Percentiles rank a stretch among this genome's conserved stretches.
Evolutionary conservation across 78 protist species (phyloP).

Genomic region (Dictyostelium brefeldianum): DNA sequence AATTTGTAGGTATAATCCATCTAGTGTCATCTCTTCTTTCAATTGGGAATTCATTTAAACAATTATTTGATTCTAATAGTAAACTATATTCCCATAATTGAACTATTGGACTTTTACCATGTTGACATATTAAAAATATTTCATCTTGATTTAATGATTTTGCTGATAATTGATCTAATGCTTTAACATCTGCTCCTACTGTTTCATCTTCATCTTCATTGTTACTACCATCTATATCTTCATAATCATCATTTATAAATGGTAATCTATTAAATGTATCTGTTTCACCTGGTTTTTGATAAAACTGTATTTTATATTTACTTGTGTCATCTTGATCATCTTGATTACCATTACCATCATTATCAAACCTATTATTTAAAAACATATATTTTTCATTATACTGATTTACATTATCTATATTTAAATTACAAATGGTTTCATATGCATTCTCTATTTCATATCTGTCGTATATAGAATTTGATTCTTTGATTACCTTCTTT

Average conservation of each 20-base stretch:
- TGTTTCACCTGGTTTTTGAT: not conserved
- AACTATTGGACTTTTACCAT: constrained; percentile 36
- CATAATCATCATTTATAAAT: constrained; percentile 8
- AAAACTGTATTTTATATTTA: not conserved
- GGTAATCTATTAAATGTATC: constrained; percentile 1
- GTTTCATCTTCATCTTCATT: constrained; percentile 10
- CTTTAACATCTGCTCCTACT: too few species aligned
- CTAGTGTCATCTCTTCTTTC: constrained; percentile 1
- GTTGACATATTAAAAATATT: constrained; percentile 47
- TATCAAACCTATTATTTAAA: not conserved
- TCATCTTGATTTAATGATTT: not conserved
- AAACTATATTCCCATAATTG: constrained; percentile 47
- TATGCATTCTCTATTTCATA: not conserved
- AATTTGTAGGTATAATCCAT: constrained; percentile 44
- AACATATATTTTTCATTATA: not conserved
- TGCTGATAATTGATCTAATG: not conserved
- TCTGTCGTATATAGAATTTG: not conserved
- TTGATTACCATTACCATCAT: not conserved
- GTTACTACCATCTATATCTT: not conserved
- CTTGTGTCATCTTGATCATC: not conserved
- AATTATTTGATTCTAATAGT: constrained; percentile 21
- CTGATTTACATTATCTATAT: not conserved
- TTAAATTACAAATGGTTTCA: not conserved
- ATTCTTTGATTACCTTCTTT: not conserved
- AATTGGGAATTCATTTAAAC: not conserved